A percentile compares a stretch with the other conserved stretches of the same genome.
These are phyloP conservation scores for Populus davidiana DNA, from an alignment of 345 rosid genomes.

Conservation along the genomic window DNA sequence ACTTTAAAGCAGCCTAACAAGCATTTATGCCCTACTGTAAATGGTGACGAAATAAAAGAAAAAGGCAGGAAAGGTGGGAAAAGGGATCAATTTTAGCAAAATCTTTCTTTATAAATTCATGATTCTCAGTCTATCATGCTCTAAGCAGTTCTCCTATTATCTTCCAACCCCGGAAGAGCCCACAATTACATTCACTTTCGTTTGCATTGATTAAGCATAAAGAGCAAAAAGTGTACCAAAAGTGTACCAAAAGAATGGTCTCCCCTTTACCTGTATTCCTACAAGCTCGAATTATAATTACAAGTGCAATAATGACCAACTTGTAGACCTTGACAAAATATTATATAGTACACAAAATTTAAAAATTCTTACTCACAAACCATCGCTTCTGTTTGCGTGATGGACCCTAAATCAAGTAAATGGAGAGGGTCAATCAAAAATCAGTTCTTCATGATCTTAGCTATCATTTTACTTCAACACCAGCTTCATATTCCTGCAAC, in stretches of 20 bases:
- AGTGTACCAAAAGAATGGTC: neutral
- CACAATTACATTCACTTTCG: neutral
- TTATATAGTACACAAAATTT: neutral
- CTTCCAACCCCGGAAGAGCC: neutral
- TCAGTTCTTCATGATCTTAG: neutral
- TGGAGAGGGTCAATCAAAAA: neutral
- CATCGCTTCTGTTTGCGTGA: neutral
- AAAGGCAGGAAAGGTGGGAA: neutral
- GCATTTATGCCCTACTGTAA: neutral
- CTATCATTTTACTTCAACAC: constrained; percentile 7
- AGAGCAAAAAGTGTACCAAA: constrained; percentile 6
- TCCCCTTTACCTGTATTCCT: constrained; percentile 4
- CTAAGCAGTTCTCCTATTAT: neutral
- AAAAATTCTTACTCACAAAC: neutral
- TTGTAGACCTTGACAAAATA: neutral
- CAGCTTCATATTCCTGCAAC: constrained; percentile 1
- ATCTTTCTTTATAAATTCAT: constrained; percentile 1
- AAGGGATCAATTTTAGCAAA: neutral
- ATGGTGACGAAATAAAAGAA: neutral
- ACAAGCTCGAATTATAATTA: neutral
- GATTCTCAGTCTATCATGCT: neutral
- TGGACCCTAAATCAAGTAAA: constrained; percentile 2
- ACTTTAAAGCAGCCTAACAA: neutral
- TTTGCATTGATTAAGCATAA: neutral
- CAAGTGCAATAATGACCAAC: neutral